Base-by-base conservation (phyloP, 306 rosid genomes). In the Morella rubra region DNA sequence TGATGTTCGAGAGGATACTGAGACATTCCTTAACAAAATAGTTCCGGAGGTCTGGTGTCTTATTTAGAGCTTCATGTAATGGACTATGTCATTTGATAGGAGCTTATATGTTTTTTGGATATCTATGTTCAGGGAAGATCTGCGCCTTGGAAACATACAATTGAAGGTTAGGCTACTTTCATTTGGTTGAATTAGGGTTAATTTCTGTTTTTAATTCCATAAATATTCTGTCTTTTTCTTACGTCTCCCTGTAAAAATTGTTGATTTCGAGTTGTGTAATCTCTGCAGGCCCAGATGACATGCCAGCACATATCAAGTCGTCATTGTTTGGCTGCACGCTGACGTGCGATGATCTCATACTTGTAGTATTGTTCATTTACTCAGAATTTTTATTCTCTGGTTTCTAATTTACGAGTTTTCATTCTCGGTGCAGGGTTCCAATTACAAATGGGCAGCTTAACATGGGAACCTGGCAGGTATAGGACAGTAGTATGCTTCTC, bases 401-500 rank as follows among this genome's bases (percentile, higher is more conserved):
- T 64, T 54, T 45, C 52, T 76, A 19, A 72, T 71, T 59, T 8
- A 58, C 79, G 41, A 68, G 44, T 59, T 50, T 61, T 68, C 77
- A 71, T 83, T 83, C 54, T 77, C 77, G 60, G 60, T 80, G 73
- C 76, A 95, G 97, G 88, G 69, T 95, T 80, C 98, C 98, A 3
- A 92, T 95, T 32, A 87, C 97, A 81, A 84, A 90, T 79, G 98
- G 98, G 72, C 92, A 89, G 84, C 90, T 95, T 58, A 95, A 95
- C 87, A 84, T 92, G 97, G 98, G 98, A 71, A 92, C 97, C 40
- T 95, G 97, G 98, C 97, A 95, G 94, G 98, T 94, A 85, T 53
- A 58, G 44, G 7, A 71, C n/a, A 56, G 37, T 68, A 44, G 50
- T 69, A 37, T 37, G 70, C 60, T 45, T 72, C 74, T 72, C 32